Percentiles rank a stretch among this genome's conserved stretches.
Evolutionary conservation across 345 rosid species (phyloP).

Genomic region (Physaria fendleri): DNA sequence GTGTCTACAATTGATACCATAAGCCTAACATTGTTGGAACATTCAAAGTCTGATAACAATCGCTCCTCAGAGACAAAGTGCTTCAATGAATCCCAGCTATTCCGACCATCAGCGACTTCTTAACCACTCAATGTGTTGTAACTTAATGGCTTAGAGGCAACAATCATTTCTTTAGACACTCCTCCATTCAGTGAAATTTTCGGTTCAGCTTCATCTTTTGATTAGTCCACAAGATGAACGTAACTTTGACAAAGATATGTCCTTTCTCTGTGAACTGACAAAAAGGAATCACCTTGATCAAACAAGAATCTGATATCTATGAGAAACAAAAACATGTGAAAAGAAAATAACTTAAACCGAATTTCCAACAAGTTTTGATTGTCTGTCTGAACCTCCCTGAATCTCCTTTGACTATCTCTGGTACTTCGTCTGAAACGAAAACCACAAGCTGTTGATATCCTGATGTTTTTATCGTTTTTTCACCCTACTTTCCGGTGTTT

Average conservation of each 20-base stretch:
- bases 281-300: slow-evolving; percentile 11
- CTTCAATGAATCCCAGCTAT: slow-evolving; percentile 79
- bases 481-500: too few species aligned
- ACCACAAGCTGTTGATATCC: slow-evolving; percentile 96
- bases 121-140: slow-evolving; percentile 80
- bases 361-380: slow-evolving; percentile 91
- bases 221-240: slow-evolving; percentile 64
- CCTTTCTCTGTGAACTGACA: slow-evolving; percentile 92
- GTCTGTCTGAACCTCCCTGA: slow-evolving; percentile 97
- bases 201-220: slow-evolving; percentile 33
- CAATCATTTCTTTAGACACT: slow-evolving; percentile 37
- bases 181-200: slow-evolving; percentile 45
- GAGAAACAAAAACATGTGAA: not conserved
- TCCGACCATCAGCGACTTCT: slow-evolving; percentile 84
- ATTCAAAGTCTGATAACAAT: slow-evolving; percentile 28
- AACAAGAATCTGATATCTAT: not conserved
- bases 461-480: too few species aligned
- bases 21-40: slow-evolving; percentile 48
- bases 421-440: slow-evolving; percentile 83
- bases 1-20: slow-evolving; percentile 91
- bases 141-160: slow-evolving; percentile 26
- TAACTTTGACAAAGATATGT: slow-evolving; percentile 86
- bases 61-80: slow-evolving; percentile 51
- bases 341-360: slow-evolving; percentile 75
- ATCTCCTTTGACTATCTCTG: slow-evolving; percentile 78